Base-by-base conservation (phyloP, 306 rosid genomes). In the Alnus rubra region DNA sequence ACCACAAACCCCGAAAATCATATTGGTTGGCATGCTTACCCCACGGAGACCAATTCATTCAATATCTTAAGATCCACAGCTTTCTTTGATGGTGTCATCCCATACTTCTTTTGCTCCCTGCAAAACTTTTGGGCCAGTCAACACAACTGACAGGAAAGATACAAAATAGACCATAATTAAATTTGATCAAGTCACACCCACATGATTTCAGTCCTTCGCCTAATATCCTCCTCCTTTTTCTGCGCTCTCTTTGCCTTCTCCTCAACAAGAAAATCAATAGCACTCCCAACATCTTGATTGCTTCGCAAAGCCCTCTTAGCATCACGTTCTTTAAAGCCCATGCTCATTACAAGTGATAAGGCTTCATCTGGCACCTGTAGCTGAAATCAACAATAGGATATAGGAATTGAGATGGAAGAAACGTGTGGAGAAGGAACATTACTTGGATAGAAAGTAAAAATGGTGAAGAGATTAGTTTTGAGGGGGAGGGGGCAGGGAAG, bases 71-170 rank as follows among this genome's bases (percentile, higher is more conserved):
- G 76, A 88, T 94, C 95, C 75, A 92, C 98, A 23, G 97, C 92
- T 82, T 91, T 92, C 88, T 92, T 89, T 49, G 62, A 81, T 23
- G 95, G 87, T 7, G 98, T 89, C 80, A 79, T 63, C 45, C 98
- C 98, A 82, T 89, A 95, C 31, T 35, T 74, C 86, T 90, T 92
- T 88, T 88, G 95, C 86, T 92, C 96, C 93, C 97, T 94, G 89
- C 77, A 65, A 80, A 78, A 35, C 30, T 55, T 62, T 60, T 54
- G 70, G 18, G 19, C 12, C 67, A 79, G 77, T 76, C 70, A 82
- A 82, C 47, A 49, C 56, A 56, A 70, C 14, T 52, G 30, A 83
- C 18, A 50, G 51, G 4, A 14, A 49, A 82, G 19, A 81, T 7
- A 75, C 60, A 15, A 47, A 52, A 54, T 2, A 58, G 33, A 74